Evolutionary conservation across 2,329 filamentous ascomycete species (phyloP).

Genomic region (Colletotrichum filicis): DNA sequence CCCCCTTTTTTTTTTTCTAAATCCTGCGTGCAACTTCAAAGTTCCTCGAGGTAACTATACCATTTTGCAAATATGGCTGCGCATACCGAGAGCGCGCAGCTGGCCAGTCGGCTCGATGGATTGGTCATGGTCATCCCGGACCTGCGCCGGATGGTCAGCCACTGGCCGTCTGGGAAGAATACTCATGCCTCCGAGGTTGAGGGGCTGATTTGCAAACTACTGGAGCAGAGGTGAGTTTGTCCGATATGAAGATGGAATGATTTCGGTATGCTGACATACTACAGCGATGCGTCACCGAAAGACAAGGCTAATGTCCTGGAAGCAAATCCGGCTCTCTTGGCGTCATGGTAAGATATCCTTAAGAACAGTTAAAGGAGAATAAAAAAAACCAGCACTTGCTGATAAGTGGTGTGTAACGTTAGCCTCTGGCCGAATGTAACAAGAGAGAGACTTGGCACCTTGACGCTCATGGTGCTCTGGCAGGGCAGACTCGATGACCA

Average conservation of each 20-base stretch:
- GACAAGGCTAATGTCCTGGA: slow-evolving; percentile 16
- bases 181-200: slow-evolving; percentile 4
- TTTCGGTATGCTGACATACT: not conserved
- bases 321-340: slow-evolving; percentile 30
- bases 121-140: slow-evolving; percentile 26
- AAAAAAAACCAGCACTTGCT: not conserved
- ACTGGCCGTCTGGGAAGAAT: slow-evolving; percentile 30
- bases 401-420: not conserved
- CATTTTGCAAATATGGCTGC: slow-evolving; percentile 3
- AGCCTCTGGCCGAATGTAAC: slow-evolving; percentile 29
- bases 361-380: not conserved
- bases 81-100: slow-evolving; percentile 21
- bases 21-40: not conserved
- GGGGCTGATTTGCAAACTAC: not conserved
- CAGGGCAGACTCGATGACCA: slow-evolving; percentile 32
- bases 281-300: not conserved
- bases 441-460: slow-evolving; percentile 2
- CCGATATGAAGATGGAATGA: not conserved
- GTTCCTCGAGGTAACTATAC: not conserved
- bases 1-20: not conserved
- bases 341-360: slow-evolving; percentile 12
- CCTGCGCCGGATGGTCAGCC: slow-evolving; percentile 14
- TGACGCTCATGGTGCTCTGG: slow-evolving; percentile 31
- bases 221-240: slow-evolving; percentile 10
- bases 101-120: slow-evolving; percentile 24